phyloP scores from a whole-genome alignment of 306 rosid genomes.

The Cucumis cinereus region DNA sequence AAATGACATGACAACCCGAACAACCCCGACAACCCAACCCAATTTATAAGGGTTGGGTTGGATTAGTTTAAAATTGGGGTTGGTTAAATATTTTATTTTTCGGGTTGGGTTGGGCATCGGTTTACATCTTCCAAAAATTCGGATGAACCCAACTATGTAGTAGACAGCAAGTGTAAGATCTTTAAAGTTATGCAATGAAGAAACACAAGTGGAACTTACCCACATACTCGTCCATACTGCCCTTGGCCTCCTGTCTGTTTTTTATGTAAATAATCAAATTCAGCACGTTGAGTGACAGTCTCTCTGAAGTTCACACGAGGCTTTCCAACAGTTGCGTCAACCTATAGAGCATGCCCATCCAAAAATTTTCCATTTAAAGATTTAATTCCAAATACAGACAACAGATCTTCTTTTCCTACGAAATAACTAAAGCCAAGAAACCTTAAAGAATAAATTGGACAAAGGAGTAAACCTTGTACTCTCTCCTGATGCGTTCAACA shows the following conservation, averaged over 20 bases:
- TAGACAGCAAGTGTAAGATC: neutral
- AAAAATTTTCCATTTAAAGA: neutral
- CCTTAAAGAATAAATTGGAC: slow-evolving; percentile 7
- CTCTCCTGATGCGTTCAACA: slow-evolving; percentile 90
- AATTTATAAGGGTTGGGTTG: no score
- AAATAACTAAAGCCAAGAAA: slow-evolving; percentile 1
- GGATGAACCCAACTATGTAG: no score
- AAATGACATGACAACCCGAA: no score
- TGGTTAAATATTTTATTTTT: no score
- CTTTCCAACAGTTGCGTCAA: slow-evolving; percentile 92
- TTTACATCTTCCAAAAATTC: no score
- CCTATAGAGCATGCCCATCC: slow-evolving; percentile 29
- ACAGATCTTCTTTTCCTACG: neutral
- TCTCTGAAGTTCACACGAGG: slow-evolving; percentile 99
- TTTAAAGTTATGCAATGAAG: neutral
- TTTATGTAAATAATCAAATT: slow-evolving; percentile 93
- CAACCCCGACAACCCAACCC: no score
- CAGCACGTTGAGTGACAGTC: slow-evolving; percentile 85
- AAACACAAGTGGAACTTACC: slow-evolving; percentile 41
- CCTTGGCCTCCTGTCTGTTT: slow-evolving; percentile 98
- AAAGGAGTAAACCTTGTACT: slow-evolving; percentile 54
- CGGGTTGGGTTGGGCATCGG: no score
- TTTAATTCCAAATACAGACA: neutral
- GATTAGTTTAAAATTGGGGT: no score
- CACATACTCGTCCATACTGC: slow-evolving; percentile 93